A percentile compares a stretch with the other conserved stretches of the same genome.
These are phyloP conservation scores for Oryza coarctata DNA, from an alignment of 176 grass and related monocot genomes.

Conservation along the genomic window DNA sequence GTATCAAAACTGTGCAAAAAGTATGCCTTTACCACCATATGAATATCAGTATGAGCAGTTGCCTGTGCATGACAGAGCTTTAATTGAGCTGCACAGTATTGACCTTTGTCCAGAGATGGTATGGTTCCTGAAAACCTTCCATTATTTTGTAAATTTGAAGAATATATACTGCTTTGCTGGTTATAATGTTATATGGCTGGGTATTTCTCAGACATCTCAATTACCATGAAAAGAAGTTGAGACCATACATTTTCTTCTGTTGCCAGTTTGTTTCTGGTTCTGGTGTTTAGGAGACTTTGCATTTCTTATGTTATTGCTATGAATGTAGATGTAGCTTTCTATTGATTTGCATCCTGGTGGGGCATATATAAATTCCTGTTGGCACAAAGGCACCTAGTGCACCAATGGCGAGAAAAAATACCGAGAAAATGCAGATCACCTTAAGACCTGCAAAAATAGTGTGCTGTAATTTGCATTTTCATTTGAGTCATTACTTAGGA, in stretches of 20 bases:
- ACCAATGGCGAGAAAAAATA: neutral
- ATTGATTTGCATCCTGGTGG: neutral
- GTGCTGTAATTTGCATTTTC: neutral
- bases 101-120: constrained; percentile 58
- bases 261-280: neutral
- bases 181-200: constrained; percentile 18
- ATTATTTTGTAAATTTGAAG: constrained; percentile 28
- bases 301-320: neutral
- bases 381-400: neutral
- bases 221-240: constrained; percentile 6
- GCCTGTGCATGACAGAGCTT: constrained; percentile 63
- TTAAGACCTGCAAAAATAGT: neutral
- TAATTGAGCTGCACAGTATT: constrained; percentile 68
- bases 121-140: constrained; percentile 21
- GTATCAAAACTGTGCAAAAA: constrained; percentile 36
- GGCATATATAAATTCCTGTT: neutral
- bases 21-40: constrained; percentile 37
- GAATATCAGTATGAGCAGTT: constrained; percentile 60
- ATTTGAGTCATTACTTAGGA: neutral
- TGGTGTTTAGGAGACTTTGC: neutral
- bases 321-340: neutral
- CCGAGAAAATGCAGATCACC: neutral
- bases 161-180: constrained; percentile 25
- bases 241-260: neutral
- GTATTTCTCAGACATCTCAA: neutral